A percentile compares a stretch with the other conserved stretches of the same genome.
Conservation (phyloP, 345 rosid species). For the Psidium friedrichsthalianum region DNA sequence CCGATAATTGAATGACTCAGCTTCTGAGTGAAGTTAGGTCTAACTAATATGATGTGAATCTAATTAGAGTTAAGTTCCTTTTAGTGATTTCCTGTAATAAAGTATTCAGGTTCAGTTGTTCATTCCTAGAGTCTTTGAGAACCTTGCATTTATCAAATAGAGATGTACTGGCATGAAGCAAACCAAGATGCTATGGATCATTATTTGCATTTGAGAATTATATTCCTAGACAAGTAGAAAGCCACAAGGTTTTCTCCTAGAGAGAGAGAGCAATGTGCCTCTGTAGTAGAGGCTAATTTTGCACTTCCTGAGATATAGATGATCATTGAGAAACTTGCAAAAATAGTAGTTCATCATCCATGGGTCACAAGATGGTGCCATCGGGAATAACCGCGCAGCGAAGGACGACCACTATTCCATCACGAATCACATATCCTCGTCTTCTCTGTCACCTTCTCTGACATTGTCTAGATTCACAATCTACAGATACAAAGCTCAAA, state of each 20-base stretch:
- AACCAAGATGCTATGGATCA: neutral
- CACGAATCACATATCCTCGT: too few species aligned
- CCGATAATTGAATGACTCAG: fast-evolving
- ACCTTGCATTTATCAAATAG: neutral
- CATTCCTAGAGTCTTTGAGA: fast-evolving
- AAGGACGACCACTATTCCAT: too few species aligned
- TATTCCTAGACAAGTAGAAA: neutral
- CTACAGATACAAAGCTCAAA: too few species aligned
- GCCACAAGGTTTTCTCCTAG: neutral
- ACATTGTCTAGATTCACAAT: too few species aligned
- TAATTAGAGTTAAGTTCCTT: neutral
- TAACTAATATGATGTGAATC: neutral
- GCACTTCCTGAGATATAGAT: too few species aligned
- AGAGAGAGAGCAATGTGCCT: neutral
- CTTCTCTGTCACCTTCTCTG: too few species aligned
- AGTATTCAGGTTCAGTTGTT: fast-evolving
- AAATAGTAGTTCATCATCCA: too few species aligned
- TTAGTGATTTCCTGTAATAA: neutral
- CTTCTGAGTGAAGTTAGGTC: fast-evolving
- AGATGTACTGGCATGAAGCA: neutral
- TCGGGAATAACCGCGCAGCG: too few species aligned
- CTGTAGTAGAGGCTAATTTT: neutral
- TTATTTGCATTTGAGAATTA: neutral
- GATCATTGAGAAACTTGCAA: too few species aligned
- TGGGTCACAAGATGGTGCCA: too few species aligned